Base-by-base conservation (phyloP, 2,329 filamentous ascomycete genomes). In the Penicillium sp. region DNA sequence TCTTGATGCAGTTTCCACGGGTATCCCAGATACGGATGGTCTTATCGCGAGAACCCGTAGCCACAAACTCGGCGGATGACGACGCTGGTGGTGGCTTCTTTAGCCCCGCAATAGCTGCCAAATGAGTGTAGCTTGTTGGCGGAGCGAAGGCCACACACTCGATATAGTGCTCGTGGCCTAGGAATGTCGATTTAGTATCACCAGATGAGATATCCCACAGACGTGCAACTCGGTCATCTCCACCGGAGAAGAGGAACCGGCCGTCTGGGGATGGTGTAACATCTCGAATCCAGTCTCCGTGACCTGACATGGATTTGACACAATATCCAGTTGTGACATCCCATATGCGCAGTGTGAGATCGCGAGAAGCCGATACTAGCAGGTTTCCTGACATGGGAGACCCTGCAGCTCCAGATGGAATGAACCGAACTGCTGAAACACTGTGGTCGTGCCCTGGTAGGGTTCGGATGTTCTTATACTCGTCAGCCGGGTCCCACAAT, bases 391-490 rank as follows among this genome's bases (percentile, higher is more conserved):
- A 90, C n/a, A 87, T 82, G 2, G 89, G 89, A 2, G 87, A 86
- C 41, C 89, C 91, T 1, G 88, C 88, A 19, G 89, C 89, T 23
- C 90, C 90, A 8, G 88, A 91, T 2, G 91, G 91, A 38, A 96
- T 88, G 72, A 97, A 97, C 8, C 92, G 87, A 33, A 97, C 87
- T 3, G 90, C 88, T 65, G 89, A 94, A 53, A 97, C 90, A 63
- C 88, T 94, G 73, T 97, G 93, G 67, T 97, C 92, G 75, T 97
- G 92, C 6, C 93, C 92, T 0, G 90, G 89, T 21, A 97, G 80
- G 1, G 92, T 97, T 50, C 92, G 85, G 55, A 96, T 96, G 70
- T 96, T 97, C 74, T 96, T 96, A 78, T 97, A 97, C 58, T 94
- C 90, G 71, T 96, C 89, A 43, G 86, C 84, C 1, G 93, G 92